These are phyloP conservation scores for Skeletonema costatum DNA, from an alignment of 108 stramenopile genomes.

Conservation along the genomic window DNA sequence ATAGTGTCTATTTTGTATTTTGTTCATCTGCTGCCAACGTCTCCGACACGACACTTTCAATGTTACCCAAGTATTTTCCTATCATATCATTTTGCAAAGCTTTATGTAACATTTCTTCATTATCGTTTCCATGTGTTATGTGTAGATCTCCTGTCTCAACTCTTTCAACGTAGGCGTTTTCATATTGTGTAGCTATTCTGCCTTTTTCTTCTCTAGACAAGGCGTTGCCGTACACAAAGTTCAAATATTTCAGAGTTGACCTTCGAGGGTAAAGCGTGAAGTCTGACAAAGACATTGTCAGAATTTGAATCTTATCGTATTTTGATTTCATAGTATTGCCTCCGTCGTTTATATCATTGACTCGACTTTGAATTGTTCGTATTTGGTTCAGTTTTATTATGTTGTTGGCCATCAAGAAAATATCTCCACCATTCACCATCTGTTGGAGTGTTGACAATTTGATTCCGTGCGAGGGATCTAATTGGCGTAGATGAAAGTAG, in stretches of 20 bases:
- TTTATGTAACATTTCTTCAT: constrained; percentile 1
- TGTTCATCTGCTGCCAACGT: background rate
- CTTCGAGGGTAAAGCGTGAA: constrained; percentile 18
- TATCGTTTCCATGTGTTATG: constrained; percentile 14
- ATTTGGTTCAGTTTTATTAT: constrained; percentile 25
- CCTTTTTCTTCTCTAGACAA: constrained; percentile 2
- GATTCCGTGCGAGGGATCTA: constrained; percentile 14
- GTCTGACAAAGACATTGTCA: constrained; percentile 30
- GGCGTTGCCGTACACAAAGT: constrained; percentile 22
- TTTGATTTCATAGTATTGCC: background rate
- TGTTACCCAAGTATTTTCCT: background rate
- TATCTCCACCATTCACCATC: constrained; percentile 30
- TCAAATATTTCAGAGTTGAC: constrained; percentile 10
- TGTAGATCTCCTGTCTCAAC: constrained; percentile 1
- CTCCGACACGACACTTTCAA: background rate
- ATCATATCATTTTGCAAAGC: background rate
- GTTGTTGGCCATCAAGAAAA: constrained; percentile 40
- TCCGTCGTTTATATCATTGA: constrained; percentile 13
- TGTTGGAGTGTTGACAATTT: constrained; percentile 34
- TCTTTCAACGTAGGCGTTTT: constrained; percentile 1
- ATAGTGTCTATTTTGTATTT: background rate
- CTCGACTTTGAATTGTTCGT: background rate
- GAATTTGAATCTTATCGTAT: constrained; percentile 25
- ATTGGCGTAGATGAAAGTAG: constrained; percentile 13
- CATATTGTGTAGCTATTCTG: constrained; percentile 22